Evolutionary conservation across 1,284 basidiomycete species (phyloP).

Genomic region (Rhodotorula sp.): DNA sequence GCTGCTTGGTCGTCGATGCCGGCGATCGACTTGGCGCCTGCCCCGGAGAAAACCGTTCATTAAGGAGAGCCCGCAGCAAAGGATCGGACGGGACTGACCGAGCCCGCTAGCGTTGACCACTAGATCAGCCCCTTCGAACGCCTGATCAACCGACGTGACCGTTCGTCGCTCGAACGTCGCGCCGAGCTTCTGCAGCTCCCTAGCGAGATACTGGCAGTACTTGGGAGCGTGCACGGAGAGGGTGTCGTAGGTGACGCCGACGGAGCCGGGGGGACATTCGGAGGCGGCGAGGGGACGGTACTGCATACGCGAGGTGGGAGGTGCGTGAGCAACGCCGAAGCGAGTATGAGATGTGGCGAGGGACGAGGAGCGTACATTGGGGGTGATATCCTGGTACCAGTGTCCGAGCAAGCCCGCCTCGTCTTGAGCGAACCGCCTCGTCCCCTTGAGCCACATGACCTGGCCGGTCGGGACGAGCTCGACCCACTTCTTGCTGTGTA

Average conservation of each 20-base stretch:
- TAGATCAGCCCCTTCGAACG: slow-evolving; percentile 43
- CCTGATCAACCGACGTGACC: slow-evolving; percentile 50
- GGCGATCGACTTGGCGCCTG: slow-evolving; percentile 69
- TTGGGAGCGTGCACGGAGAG: slow-evolving; percentile 51
- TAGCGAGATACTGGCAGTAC: slow-evolving; percentile 48
- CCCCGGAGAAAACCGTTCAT: slow-evolving; percentile 41
- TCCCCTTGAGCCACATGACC: slow-evolving; percentile 52
- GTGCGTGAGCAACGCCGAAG: not conserved
- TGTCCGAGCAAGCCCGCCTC: slow-evolving; percentile 44
- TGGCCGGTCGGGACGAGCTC: slow-evolving; percentile 57
- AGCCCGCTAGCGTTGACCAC: slow-evolving; percentile 55
- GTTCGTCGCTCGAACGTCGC: slow-evolving; percentile 47
- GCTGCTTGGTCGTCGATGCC: slow-evolving; percentile 72
- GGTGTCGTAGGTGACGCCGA: slow-evolving; percentile 49
- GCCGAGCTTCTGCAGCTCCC: slow-evolving; percentile 42
- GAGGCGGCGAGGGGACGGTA: slow-evolving; percentile 48
- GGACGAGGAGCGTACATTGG: slow-evolving; percentile 52
- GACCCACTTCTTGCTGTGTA: slow-evolving; percentile 56
- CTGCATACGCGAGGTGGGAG: slow-evolving; percentile 45
- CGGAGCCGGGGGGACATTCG: slow-evolving; percentile 45
- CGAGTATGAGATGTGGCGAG: not conserved
- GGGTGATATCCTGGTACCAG: slow-evolving; percentile 60
- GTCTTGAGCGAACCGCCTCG: slow-evolving; percentile 12
- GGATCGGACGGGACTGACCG: slow-evolving; percentile 34
- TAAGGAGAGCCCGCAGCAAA: not conserved